Evolutionary conservation across 2,329 filamentous ascomycete genomes (phyloP).

Genomic region (Fusarium succisae): DNA sequence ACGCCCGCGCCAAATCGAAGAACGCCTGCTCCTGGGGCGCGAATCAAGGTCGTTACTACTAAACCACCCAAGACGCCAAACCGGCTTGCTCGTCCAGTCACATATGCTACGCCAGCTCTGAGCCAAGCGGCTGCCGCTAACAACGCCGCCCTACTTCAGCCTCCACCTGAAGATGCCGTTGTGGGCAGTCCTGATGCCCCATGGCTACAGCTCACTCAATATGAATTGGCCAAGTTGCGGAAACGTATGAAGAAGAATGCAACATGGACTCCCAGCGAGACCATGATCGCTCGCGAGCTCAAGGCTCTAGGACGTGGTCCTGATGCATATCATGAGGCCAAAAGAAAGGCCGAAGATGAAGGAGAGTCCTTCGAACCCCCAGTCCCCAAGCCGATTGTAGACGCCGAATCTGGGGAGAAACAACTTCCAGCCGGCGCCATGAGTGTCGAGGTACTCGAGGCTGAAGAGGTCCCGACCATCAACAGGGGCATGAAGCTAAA

Average conservation of each 20-base stretch:
- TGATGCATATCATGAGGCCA: constrained; percentile 69
- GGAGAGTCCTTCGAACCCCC: constrained; percentile 67
- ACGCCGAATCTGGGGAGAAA: constrained; percentile 60
- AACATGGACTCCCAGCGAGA: constrained; percentile 84
- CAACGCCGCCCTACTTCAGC: constrained; percentile 59
- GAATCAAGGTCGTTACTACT: constrained; percentile 60
- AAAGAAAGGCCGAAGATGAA: constrained; percentile 71
- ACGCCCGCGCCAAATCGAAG: constrained; percentile 49
- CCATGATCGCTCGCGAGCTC: constrained; percentile 84
- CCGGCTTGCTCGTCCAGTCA: constrained; percentile 46
- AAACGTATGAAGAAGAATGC: constrained; percentile 95
- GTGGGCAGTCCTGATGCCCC: constrained; percentile 68
- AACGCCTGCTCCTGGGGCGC: constrained; percentile 51
- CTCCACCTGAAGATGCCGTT: constrained; percentile 68
- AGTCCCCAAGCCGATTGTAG: constrained; percentile 51
- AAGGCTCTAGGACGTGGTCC: constrained; percentile 74
- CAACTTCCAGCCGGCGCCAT: constrained; percentile 69
- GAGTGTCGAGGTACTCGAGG: constrained; percentile 63
- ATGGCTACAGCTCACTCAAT: constrained; percentile 72
- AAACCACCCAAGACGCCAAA: constrained; percentile 59
- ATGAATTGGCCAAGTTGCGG: constrained; percentile 73
- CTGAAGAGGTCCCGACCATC: constrained; percentile 70
- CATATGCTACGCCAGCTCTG: constrained; percentile 48
- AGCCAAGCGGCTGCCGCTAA: constrained; percentile 52
- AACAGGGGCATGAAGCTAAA: constrained; percentile 83